These are phyloP conservation scores for Penicillium verhagenii DNA, from an alignment of 495 filamentous ascomycete species.

Conservation along the genomic window DNA sequence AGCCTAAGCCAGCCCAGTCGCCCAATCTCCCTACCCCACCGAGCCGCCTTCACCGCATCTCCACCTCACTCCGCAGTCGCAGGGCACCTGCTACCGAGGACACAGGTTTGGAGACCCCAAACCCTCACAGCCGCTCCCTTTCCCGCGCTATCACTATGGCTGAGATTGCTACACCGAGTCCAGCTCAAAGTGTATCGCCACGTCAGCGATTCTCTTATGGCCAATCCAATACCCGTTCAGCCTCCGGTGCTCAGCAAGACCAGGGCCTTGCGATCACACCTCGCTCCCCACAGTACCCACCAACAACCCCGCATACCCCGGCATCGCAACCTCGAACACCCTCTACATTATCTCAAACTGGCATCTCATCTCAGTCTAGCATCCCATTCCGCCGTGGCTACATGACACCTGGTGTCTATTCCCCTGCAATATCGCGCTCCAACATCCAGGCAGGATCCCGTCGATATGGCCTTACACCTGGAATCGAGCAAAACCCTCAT, in stretches of 20 bases:
- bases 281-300: conserved; percentile 21
- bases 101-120: conserved; percentile 23
- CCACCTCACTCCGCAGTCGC: conserved; percentile 37
- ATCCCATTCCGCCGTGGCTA: conserved; percentile 46
- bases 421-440: conserved; percentile 43
- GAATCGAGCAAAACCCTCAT: conserved; percentile 23
- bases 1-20: conserved; percentile 28
- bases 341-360: conserved; percentile 35
- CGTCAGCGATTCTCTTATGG: conserved; percentile 44
- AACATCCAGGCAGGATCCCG: conserved; percentile 48
- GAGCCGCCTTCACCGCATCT: conserved; percentile 39
- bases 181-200: conserved; percentile 28
- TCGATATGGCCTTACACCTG: conserved; percentile 40
- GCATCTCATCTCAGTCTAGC: conserved; percentile 33
- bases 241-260: conserved; percentile 23
- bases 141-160: conserved; percentile 43
- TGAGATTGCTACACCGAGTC: conserved; percentile 32
- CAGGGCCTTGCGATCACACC: conserved; percentile 22
- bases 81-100: conserved; percentile 34
- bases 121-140: conserved; percentile 30
- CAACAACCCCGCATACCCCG: conserved; percentile 22
- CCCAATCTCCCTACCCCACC: conserved; percentile 29
- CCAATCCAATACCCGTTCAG: conserved; percentile 35
- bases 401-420: conserved; percentile 35
- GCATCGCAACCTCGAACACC: conserved; percentile 41